phyloP scores from a whole-genome alignment of 768 basidiomycete genomes.

The Mrakia frigida region DNA sequence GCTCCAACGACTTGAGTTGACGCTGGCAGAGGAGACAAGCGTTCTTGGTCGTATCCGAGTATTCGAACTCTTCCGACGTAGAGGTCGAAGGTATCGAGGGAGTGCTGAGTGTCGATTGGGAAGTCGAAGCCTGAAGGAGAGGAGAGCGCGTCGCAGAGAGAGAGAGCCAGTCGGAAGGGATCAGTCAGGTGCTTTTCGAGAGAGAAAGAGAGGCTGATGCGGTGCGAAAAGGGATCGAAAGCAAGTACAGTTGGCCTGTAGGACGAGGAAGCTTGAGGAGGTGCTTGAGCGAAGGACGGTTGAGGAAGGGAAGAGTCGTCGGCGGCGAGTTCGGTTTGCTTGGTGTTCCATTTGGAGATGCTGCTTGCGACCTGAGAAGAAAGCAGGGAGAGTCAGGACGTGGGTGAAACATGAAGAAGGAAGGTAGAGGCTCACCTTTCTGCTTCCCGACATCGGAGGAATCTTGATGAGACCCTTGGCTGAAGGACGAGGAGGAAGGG shows the following conservation, averaged over 20 bases:
- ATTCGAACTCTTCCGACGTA: constrained; percentile 68
- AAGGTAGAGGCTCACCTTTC: constrained; percentile 39
- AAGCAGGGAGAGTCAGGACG: not conserved
- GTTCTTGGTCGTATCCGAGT: constrained; percentile 65
- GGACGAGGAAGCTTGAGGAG: not conserved
- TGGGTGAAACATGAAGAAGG: constrained; percentile 6
- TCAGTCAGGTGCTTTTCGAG: not conserved
- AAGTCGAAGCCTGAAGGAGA: not conserved
- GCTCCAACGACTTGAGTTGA: constrained; percentile 82
- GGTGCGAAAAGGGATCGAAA: not conserved
- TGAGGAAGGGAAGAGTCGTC: not conserved
- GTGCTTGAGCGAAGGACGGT: not conserved
- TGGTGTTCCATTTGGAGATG: constrained; percentile 95
- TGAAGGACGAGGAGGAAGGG: constrained; percentile 17
- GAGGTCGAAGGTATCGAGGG: not conserved
- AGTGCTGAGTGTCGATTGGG: not conserved
- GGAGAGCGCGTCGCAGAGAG: constrained; percentile 3
- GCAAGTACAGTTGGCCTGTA: constrained; percentile 14
- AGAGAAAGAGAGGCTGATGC: not conserved
- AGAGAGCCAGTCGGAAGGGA: constrained; percentile 2
- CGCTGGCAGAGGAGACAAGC: constrained; percentile 87
- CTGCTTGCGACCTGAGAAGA: constrained; percentile 72
- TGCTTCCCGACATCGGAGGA: constrained; percentile 60
- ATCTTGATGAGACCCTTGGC: constrained; percentile 60
- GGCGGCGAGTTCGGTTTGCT: constrained; percentile 72